Conservation (phyloP, 768 basidiomycete genomes). For the Leccinum sublutescens region DNA sequence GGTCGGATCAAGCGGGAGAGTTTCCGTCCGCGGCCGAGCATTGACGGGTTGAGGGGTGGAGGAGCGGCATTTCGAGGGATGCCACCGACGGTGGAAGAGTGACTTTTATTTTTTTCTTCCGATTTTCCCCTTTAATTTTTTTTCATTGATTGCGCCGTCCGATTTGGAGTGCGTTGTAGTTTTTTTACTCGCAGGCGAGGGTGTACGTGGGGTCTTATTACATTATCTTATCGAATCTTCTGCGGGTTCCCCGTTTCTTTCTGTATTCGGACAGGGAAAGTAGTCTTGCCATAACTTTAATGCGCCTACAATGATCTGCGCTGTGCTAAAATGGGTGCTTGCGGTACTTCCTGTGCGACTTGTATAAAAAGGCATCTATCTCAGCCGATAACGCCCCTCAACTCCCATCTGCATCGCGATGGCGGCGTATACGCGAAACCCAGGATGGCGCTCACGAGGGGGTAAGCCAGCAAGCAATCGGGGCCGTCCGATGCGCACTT, state of each 20-base stretch:
- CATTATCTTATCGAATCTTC: conserved; percentile 23
- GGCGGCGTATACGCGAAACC: conserved; percentile 16
- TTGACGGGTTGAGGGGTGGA: conserved; percentile 41
- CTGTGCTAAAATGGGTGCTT: conserved; percentile 1
- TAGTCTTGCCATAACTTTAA: not conserved
- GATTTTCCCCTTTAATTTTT: not conserved
- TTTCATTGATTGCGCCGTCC: conserved; percentile 3
- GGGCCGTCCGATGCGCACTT: not conserved
- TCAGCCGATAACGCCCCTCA: not conserved
- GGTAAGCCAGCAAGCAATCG: conserved; percentile 12
- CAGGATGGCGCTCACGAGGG: conserved; percentile 13
- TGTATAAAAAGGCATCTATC: not conserved
- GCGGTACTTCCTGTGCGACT: not conserved
- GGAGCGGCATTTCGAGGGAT: conserved; percentile 21
- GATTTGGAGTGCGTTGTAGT: not conserved
- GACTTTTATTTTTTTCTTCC: not conserved
- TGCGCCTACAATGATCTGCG: conserved; percentile 12
- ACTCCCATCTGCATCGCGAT: conserved; percentile 7
- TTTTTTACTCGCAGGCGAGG: conserved; percentile 25
- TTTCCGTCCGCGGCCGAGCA: conserved; percentile 78
- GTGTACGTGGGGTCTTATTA: conserved; percentile 1
- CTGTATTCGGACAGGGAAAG: not conserved
- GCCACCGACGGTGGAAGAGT: conserved; percentile 29
- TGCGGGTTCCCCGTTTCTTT: conserved; percentile 10
- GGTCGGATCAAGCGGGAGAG: conserved; percentile 66